A percentile compares a stretch with the other conserved stretches of the same genome.
Evolutionary conservation across 306 rosid genomes (phyloP).

Genomic region (Fagus sylvatica): DNA sequence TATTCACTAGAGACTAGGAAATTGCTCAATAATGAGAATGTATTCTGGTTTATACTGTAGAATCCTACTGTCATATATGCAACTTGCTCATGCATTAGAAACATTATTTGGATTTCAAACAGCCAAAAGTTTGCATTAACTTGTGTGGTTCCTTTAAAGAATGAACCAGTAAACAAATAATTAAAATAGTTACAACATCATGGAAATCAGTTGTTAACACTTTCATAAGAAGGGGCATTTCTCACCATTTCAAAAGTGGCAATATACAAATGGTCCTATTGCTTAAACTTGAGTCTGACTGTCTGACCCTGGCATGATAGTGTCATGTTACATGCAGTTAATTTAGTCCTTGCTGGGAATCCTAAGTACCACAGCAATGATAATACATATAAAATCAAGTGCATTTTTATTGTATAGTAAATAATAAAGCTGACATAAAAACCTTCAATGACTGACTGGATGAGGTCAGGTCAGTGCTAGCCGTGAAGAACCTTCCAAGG

Average conservation of each 20-base stretch:
- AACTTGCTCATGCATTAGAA: neutral
- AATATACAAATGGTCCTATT: slow-evolving; percentile 12
- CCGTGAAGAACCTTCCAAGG: slow-evolving; percentile 68
- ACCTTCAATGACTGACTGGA: slow-evolving; percentile 19
- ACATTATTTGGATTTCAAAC: neutral
- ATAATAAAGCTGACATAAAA: slow-evolving; percentile 12
- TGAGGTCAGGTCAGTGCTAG: slow-evolving; percentile 37
- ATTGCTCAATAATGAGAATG: slow-evolving; percentile 9
- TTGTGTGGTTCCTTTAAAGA: neutral
- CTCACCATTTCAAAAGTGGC: no score
- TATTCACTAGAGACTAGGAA: neutral
- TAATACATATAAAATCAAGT: slow-evolving; percentile 21
- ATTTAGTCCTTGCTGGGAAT: slow-evolving; percentile 11
- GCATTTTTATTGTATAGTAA: slow-evolving; percentile 7
- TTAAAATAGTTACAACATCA: slow-evolving; percentile 7
- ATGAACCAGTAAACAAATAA: neutral
- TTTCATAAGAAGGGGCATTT: no score
- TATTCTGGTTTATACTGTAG: slow-evolving; percentile 6
- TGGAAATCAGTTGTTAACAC: neutral
- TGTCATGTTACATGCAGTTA: neutral
- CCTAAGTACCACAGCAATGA: neutral
- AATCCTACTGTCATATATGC: neutral
- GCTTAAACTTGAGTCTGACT: slow-evolving; percentile 6
- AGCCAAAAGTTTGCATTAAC: neutral
- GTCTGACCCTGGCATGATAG: neutral